Evolutionary conservation across 2,329 filamentous ascomycete genomes (phyloP).

Genomic region (Cladophialophora chaetospira): DNA sequence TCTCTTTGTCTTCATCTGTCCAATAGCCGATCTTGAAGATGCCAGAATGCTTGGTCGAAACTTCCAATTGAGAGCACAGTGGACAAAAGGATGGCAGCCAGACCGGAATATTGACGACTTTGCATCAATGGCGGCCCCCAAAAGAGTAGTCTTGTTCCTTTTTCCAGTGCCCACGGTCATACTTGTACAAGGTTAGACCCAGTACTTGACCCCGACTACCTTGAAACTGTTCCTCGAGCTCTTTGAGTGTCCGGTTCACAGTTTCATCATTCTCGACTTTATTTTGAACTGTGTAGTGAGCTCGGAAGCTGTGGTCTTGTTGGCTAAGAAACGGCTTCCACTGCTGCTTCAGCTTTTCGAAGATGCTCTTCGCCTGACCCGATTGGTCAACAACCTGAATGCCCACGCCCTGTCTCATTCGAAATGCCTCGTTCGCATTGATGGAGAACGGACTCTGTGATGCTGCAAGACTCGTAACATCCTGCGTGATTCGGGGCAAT

Average conservation of each 20-base stretch:
- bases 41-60: too few relatives aligned
- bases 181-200: constrained; percentile 25
- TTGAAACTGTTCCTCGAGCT: not conserved
- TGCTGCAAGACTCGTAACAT: constrained; percentile 16
- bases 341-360: constrained; percentile 13
- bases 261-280: constrained; percentile 27
- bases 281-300: constrained; percentile 33
- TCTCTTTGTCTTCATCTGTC: too few relatives aligned
- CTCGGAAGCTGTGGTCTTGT: constrained; percentile 28
- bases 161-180: constrained; percentile 24
- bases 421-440: constrained; percentile 12
- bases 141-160: constrained; percentile 10
- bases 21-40: too few relatives aligned
- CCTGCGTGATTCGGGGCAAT: constrained; percentile 15
- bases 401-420: constrained; percentile 16
- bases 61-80: too few relatives aligned
- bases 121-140: not conserved
- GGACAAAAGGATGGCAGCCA: too few relatives aligned
- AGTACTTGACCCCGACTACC: constrained; percentile 11
- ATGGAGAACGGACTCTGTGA: constrained; percentile 15
- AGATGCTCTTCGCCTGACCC: constrained; percentile 12
- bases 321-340: constrained; percentile 29
- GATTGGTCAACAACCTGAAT: constrained; percentile 14
- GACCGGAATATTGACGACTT: too few relatives aligned
- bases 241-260: not conserved